Evolutionary conservation across 2,329 filamentous ascomycete genomes (phyloP).

Genomic region (Polychaeton citri): DNA sequence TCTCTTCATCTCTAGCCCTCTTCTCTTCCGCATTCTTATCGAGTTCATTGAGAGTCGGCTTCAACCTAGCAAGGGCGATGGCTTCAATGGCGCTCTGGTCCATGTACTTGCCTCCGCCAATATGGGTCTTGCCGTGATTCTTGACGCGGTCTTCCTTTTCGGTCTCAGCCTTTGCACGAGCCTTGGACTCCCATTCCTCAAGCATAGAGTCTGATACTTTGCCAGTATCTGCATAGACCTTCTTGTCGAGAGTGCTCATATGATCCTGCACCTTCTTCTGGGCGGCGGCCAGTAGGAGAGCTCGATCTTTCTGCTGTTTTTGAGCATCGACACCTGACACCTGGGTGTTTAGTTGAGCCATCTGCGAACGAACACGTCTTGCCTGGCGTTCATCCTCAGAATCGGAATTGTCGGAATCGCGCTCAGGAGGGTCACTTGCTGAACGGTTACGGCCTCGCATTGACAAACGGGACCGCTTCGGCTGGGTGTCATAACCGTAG

Average conservation of each 20-base stretch:
- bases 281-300: constrained; percentile 61
- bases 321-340: constrained; percentile 56
- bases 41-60: constrained; percentile 77
- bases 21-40: constrained; percentile 63
- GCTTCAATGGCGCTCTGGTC: constrained; percentile 64
- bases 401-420: constrained; percentile 26
- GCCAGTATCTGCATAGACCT: constrained; percentile 63
- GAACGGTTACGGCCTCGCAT: constrained; percentile 20
- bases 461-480: constrained; percentile 37
- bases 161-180: constrained; percentile 53
- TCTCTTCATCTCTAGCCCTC: constrained; percentile 50
- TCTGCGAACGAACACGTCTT: constrained; percentile 60
- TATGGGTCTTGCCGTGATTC: constrained; percentile 47
- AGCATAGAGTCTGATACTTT: constrained; percentile 54
- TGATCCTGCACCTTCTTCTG: constrained; percentile 73
- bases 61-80: constrained; percentile 62
- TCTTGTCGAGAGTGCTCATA: constrained; percentile 70
- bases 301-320: constrained; percentile 63
- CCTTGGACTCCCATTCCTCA: constrained; percentile 68
- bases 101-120: constrained; percentile 73
- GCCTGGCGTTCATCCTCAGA: constrained; percentile 56
- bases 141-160: constrained; percentile 49
- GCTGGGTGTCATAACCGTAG: constrained; percentile 50
- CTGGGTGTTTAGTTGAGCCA: constrained; percentile 61
- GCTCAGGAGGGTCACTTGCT: constrained; percentile 5